Percentiles rank a stretch among this genome's conserved stretches.
Evolutionary conservation across 768 basidiomycete genomes (phyloP).

Genomic region (Naganishia vishniacii): DNA sequence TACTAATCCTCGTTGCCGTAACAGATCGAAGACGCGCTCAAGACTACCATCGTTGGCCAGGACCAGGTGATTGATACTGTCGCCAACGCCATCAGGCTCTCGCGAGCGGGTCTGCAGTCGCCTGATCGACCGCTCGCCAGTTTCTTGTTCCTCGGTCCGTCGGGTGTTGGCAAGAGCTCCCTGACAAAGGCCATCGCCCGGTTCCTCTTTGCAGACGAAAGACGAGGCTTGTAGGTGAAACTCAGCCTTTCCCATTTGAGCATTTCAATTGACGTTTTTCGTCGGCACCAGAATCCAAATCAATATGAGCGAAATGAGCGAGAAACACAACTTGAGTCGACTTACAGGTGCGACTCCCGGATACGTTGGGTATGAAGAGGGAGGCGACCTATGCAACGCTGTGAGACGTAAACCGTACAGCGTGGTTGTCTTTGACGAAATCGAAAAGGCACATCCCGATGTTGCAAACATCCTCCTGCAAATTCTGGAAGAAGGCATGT

Average conservation of each 20-base stretch:
- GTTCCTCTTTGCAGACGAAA: constrained; percentile 86
- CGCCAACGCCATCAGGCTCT: constrained; percentile 85
- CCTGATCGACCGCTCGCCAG: constrained; percentile 85
- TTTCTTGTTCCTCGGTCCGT: constrained; percentile 63
- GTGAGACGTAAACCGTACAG: constrained; percentile 84
- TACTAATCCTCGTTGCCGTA: constrained; percentile 39
- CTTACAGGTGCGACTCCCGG: constrained; percentile 90
- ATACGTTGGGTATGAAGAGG: constrained; percentile 83
- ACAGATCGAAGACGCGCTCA: constrained; percentile 80
- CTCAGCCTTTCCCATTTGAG: not conserved
- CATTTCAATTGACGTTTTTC: not conserved
- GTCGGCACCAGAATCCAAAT: constrained; percentile 65
- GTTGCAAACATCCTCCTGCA: constrained; percentile 85
- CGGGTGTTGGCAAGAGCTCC: constrained; percentile 64
- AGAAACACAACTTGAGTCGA: constrained; percentile 82
- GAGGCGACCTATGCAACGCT: constrained; percentile 82
- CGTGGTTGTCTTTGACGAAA: constrained; percentile 62
- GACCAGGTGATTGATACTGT: constrained; percentile 79
- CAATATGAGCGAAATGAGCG: constrained; percentile 96
- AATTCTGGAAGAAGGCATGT: constrained; percentile 79
- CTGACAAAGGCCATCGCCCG: constrained; percentile 79
- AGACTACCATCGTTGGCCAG: constrained; percentile 77
- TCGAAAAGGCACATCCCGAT: constrained; percentile 89
- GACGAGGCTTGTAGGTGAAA: constrained; percentile 65
- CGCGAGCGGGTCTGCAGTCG: constrained; percentile 81